These are phyloP conservation scores for Babesia bigemina DNA, from an alignment of 169 alveolate species.

Conservation along the genomic window DNA sequence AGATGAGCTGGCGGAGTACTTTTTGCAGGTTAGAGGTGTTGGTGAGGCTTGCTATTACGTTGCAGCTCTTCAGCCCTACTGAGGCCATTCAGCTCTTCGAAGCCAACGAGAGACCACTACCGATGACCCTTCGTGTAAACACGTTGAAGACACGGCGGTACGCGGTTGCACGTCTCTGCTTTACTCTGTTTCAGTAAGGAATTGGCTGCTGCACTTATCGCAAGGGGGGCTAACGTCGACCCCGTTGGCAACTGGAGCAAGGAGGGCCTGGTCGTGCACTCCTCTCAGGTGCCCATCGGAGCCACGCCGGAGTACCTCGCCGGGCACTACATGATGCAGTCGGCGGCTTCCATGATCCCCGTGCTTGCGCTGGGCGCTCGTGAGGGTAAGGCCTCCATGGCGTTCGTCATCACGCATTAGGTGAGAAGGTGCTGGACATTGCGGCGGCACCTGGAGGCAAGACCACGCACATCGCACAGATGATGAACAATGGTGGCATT, in stretches of 20 bases:
- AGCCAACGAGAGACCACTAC: constrained; percentile 88
- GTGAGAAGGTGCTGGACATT: constrained; percentile 92
- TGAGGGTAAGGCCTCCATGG: constrained; percentile 62
- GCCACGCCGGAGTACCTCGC: constrained; percentile 97
- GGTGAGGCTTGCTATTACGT: neutral
- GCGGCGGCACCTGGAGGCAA: constrained; percentile 99
- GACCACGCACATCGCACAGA: constrained; percentile 92
- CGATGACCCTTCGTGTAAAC: constrained; percentile 90
- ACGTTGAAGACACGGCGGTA: constrained; percentile 88
- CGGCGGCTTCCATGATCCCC: constrained; percentile 93
- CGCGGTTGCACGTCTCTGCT: constrained; percentile 14
- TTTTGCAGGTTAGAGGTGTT: constrained; percentile 57
- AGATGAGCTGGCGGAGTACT: constrained; percentile 85
- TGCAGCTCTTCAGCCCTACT: constrained; percentile 86
- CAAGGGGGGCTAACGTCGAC: constrained; percentile 92
- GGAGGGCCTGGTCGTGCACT: constrained; percentile 91
- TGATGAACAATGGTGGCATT: constrained; percentile 93
- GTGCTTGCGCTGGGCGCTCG: constrained; percentile 91
- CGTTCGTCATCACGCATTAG: neutral
- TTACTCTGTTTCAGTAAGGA: constrained; percentile 81
- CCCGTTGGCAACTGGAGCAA: constrained; percentile 93
- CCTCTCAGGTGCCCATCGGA: constrained; percentile 93
- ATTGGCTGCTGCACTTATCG: constrained; percentile 88
- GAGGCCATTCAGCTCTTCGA: constrained; percentile 91
- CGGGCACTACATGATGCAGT: constrained; percentile 94